Evolutionary conservation across 352 stramenopile genomes (phyloP).

Genomic region (Phytopythium helicoides): DNA sequence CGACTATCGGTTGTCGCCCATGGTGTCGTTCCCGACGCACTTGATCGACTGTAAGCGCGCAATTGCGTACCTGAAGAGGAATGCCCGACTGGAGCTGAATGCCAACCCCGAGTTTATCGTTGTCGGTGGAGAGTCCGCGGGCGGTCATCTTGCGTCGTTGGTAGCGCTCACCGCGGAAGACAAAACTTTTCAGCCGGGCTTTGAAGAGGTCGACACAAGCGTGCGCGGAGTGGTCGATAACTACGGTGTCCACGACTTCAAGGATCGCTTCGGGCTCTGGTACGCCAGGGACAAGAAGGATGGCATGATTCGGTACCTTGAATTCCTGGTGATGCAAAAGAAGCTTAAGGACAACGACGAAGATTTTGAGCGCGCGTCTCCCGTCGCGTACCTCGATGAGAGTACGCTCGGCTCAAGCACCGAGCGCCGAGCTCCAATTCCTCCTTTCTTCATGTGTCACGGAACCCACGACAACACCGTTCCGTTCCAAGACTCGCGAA

Average conservation of each 20-base stretch:
- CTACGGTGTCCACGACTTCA: constrained; percentile 62
- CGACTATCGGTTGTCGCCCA: constrained; percentile 67
- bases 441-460: constrained; percentile 59
- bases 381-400: constrained; percentile 41
- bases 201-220: constrained; percentile 63
- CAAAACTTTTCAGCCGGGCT: constrained; percentile 49
- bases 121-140: constrained; percentile 59
- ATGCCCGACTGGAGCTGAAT: constrained; percentile 29
- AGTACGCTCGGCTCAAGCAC: constrained; percentile 9
- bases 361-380: constrained; percentile 51
- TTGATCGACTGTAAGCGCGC: constrained; percentile 66
- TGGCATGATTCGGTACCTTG: constrained; percentile 42
- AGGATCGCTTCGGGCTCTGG: constrained; percentile 53
- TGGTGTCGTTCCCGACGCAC: constrained; percentile 52
- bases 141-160: constrained; percentile 50
- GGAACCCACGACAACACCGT: constrained; percentile 61
- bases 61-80: constrained; percentile 45
- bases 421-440: constrained; percentile 22
- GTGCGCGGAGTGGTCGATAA: constrained; percentile 52
- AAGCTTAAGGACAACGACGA: constrained; percentile 40
- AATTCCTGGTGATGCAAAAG: constrained; percentile 64
- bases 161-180: constrained; percentile 45
- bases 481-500: constrained; percentile 44
- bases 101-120: constrained; percentile 56
- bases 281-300: constrained; percentile 39